Evolutionary conservation across 345 rosid species (phyloP).

Genomic region (Microcos paniculata): DNA sequence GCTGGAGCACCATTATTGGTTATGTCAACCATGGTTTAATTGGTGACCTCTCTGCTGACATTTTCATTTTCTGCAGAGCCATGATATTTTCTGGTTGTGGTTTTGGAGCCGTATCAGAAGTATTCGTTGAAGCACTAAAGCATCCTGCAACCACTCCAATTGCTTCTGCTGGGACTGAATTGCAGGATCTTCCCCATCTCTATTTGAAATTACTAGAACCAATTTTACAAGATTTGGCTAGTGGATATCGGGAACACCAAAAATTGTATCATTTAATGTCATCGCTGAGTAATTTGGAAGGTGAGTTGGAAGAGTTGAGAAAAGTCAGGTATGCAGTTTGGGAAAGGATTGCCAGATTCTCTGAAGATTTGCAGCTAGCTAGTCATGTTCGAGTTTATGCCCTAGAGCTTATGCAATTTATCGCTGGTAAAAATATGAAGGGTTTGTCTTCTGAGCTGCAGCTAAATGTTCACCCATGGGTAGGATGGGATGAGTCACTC

Average conservation of each 20-base stretch:
- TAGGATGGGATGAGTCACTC: constrained; percentile 69
- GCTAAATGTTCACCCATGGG: constrained; percentile 69
- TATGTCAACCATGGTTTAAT: constrained; percentile 50
- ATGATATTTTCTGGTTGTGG: constrained; percentile 87
- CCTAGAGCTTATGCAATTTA: constrained; percentile 84
- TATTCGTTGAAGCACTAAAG: constrained; percentile 51
- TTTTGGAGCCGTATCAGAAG: constrained; percentile 68
- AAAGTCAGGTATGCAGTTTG: constrained; percentile 71
- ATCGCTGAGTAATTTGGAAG: constrained; percentile 79
- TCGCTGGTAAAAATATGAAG: constrained; percentile 56
- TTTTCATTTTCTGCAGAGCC: constrained; percentile 65
- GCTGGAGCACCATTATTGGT: constrained; percentile 63
- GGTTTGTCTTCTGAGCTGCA: constrained; percentile 57
- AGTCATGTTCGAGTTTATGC: constrained; percentile 72
- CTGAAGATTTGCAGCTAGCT: constrained; percentile 73
- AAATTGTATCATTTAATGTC: constrained; percentile 61
- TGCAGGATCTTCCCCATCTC: constrained; percentile 56
- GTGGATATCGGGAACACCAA: constrained; percentile 45
- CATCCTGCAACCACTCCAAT: constrained; percentile 22
- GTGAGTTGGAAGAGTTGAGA: constrained; percentile 59
- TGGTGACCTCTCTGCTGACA: constrained; percentile 49
- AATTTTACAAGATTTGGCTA: constrained; percentile 51
- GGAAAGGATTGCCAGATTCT: constrained; percentile 67
- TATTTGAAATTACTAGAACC: constrained; percentile 64
- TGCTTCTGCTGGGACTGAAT: constrained; percentile 23